Base-by-base conservation (phyloP, 768 basidiomycete genomes). In the Mycena vitilis region DNA sequence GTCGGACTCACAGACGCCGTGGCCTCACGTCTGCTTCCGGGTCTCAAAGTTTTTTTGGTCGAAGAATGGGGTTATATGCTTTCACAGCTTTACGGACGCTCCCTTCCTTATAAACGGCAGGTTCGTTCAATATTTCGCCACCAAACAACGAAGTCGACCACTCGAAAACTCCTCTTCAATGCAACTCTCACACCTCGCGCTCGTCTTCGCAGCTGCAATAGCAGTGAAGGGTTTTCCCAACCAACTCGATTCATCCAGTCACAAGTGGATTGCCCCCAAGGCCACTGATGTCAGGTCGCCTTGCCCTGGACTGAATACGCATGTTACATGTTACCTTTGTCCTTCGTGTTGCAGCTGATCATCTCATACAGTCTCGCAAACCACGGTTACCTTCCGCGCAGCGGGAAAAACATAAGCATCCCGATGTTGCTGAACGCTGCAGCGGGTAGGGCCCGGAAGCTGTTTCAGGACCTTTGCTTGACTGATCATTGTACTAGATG, bases 281-380 rank as follows among this genome's bases (percentile, higher is more conserved):
- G 53, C 42, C 5, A 63, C 52, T 20, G 62, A 54, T 20, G 45
- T 34, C 12, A 49, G 60, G 9, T 53, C 52, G 18, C 61, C 52
- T 30, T 63, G 61, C 52, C 61, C 52, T 4, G 61, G 62, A 55
- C 59, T 62, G 44, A 62, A 68, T 34, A 65, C 55, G 60, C 47
- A 48, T 2, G 47, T 48, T 23, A 7, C 13, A 22, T 7, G 11
- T 22, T 15, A 15, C 3, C 6, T 11, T 22, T 6, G 20, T n/a
- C 22, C n/a, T 3, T 25, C n/a, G 40, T 16, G 13, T 51, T 12
- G 23, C 25, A n/a, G 16, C 4, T 30, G 49, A 25, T 30, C 7
- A 40, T 22, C 45, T 25, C 5, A 18, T 22, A 1, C n/a, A 61
- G 60, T 11, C 63, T 63, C 10, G 68, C 63, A 4, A 69, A 69